Conservation (phyloP, 495 filamentous ascomycete species). For the Neurospora terricola region DNA sequence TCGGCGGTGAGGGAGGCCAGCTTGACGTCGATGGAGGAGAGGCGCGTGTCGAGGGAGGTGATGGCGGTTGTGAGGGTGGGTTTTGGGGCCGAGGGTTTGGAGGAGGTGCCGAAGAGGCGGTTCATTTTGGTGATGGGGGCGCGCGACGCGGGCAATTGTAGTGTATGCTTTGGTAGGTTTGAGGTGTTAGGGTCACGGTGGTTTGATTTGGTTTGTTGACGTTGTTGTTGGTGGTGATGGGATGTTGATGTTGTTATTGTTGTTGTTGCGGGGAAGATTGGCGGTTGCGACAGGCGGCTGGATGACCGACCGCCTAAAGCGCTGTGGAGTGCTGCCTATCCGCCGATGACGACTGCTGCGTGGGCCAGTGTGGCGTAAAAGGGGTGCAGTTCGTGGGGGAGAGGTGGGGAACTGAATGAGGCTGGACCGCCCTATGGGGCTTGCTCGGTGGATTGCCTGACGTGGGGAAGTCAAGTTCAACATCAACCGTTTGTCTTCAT, state of each 20-base stretch:
- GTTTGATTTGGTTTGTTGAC: background rate
- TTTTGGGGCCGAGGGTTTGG: constrained; percentile 62
- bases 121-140: constrained; percentile 54
- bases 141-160: no score
- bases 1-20: constrained; percentile 86
- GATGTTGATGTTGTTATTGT: background rate
- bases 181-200: background rate
- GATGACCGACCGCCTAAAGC: background rate
- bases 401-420: background rate
- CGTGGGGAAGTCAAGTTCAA: background rate
- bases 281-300: background rate
- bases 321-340: background rate
- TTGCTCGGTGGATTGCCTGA: background rate
- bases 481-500: background rate
- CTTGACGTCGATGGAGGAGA: constrained; percentile 89
- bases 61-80: constrained; percentile 84
- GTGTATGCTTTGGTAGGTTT: background rate
- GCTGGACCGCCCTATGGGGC: background rate
- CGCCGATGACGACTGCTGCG: background rate
- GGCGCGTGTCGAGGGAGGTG: constrained; percentile 75
- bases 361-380: background rate
- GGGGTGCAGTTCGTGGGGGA: background rate
- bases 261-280: background rate
- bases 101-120: constrained; percentile 77
- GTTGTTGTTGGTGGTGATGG: background rate